phyloP scores from a whole-genome alignment of 139 green algal genomes.

The Chlamydomonas sp. region DNA sequence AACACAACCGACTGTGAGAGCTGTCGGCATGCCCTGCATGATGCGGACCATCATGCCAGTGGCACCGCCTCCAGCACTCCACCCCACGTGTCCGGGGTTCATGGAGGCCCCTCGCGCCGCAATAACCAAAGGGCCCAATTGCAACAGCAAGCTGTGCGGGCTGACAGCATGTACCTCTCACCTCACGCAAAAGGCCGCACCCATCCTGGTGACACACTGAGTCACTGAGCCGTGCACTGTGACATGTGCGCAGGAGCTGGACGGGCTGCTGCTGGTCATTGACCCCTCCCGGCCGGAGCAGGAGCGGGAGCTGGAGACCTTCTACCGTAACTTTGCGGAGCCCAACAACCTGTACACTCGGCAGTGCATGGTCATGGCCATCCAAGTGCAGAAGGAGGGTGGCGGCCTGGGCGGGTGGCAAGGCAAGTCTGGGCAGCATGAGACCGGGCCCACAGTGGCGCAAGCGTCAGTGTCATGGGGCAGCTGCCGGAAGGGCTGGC shows the following conservation, averaged over 20 bases:
- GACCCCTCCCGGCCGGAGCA: conserved; percentile 59
- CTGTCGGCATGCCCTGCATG: too few relatives aligned
- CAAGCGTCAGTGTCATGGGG: too few relatives aligned
- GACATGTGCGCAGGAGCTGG: conserved; percentile 51
- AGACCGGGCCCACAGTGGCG: neutral
- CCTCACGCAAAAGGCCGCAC: neutral
- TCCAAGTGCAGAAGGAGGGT: conserved; percentile 56
- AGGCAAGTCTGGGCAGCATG: neutral
- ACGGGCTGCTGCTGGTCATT: conserved; percentile 62
- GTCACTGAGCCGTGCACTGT: neutral
- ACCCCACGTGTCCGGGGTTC: too few relatives aligned
- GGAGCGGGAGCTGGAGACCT: conserved; percentile 63
- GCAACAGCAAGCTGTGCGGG: neutral
- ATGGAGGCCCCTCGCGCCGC: too few relatives aligned
- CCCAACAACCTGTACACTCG: conserved; percentile 65
- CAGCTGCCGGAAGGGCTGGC: neutral
- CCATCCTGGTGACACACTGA: neutral
- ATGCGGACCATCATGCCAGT: too few relatives aligned
- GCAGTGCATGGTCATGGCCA: conserved; percentile 66
- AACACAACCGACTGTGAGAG: too few relatives aligned
- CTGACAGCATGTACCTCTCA: neutral
- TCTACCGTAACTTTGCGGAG: conserved; percentile 70
- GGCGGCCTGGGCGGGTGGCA: conserved; percentile 46
- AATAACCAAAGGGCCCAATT: too few relatives aligned
- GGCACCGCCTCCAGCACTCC: too few relatives aligned